phyloP scores from a whole-genome alignment of 768 basidiomycete genomes.

The Pisolithus marmoratus region DNA sequence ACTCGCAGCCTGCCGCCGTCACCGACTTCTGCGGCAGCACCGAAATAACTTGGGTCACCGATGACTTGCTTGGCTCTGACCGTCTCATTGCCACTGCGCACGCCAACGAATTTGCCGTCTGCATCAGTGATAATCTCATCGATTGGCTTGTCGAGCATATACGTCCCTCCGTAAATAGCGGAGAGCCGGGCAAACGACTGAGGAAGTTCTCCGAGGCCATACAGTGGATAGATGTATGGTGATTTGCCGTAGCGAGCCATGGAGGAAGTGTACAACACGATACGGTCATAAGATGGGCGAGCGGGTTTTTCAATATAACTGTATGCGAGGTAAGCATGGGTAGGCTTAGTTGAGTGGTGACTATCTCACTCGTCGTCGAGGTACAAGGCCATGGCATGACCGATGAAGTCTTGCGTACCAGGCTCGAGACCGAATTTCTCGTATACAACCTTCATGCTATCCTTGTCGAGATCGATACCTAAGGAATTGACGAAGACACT shows the following conservation, averaged over 20 bases:
- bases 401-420: conserved; percentile 98
- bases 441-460: conserved; percentile 92
- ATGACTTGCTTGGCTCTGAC: conserved; percentile 98
- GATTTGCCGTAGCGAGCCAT: conserved; percentile 99
- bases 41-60: conserved; percentile 97
- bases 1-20: conserved; percentile 81
- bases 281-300: conserved; percentile 86
- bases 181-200: conserved; percentile 97
- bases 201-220: conserved; percentile 97
- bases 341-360: not conserved
- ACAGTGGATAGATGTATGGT: conserved; percentile 98
- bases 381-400: conserved; percentile 98
- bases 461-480: conserved; percentile 87
- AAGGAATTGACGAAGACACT: no score
- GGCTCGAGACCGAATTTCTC: conserved; percentile 95
- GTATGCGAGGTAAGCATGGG: conserved; percentile 8
- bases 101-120: conserved; percentile 89
- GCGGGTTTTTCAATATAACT: conserved; percentile 95
- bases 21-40: conserved; percentile 58
- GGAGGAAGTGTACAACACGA: conserved; percentile 94
- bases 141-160: conserved; percentile 97
- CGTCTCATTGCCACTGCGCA: conserved; percentile 82
- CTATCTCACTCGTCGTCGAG: conserved; percentile 86
- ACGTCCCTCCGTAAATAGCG: conserved; percentile 98
- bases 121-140: conserved; percentile 83